Base-by-base conservation (phyloP, 2,329 filamentous ascomycete species). In the Passalora sequoiae region DNA sequence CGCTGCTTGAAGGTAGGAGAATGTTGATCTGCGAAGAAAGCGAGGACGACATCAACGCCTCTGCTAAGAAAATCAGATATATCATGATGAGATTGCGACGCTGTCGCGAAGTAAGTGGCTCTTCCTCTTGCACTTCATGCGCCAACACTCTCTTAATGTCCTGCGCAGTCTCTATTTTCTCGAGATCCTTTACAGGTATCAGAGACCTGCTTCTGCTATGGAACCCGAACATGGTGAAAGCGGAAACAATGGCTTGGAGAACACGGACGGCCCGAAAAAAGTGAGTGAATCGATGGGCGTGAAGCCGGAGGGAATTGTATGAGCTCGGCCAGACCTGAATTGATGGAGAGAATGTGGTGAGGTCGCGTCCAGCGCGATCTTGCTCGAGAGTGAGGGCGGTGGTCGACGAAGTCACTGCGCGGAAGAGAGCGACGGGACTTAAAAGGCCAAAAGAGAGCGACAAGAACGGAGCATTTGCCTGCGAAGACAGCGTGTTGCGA, bases 11-110 rank as follows among this genome's bases (percentile, higher is more conserved):
- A 3, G 66, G 64, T 19, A 71, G 58, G 13, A 72, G 63, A 58
- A 72, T 67, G 47, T 68, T 66, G 28, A 73, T 65, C 45, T 72
- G 69, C 10, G 69, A 65, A 37, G 70, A 68, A 5, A 72, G 62
- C 40, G 67, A 70, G n/a, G 70, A 69, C 19, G 69, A 66, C 66
- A 73, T 71, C 54, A 73, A 70, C 61, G 69, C 69, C 60, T 73
- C 70, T 5, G 69, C 69, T n/a, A 73, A 60, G 44, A 71, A 70
- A 19, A 72, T 54, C 19, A 70, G 55, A 51, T 71, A 72, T 35
- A 72, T 67, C 49, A 72, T 59, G 40, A 58, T 59, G 51, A 71
- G 46, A 47, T 71, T 58, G 19, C 51, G 47, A 20, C 36, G 45
- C 36, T 47, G 40, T 29, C 41, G 39, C 6, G 40, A 37, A 6